Conservation (phyloP, 176 grass and related monocot species). For the Aechmea fasciata region DNA sequence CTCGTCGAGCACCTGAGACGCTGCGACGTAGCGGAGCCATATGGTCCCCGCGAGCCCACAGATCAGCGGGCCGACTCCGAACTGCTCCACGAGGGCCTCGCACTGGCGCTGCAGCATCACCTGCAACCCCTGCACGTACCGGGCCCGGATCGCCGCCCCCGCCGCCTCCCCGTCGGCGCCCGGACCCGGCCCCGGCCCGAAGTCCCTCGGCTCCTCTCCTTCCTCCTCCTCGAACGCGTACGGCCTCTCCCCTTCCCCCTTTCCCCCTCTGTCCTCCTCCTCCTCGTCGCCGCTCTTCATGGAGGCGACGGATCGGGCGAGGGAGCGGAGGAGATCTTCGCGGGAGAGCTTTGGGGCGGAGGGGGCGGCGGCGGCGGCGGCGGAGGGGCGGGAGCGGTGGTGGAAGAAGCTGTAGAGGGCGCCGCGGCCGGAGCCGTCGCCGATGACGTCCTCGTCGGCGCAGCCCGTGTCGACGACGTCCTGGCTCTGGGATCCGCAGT, state of each 20-base stretch:
- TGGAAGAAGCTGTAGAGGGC: conserved; percentile 18
- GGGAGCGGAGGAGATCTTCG: conserved; percentile 11
- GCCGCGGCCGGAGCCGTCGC: not conserved
- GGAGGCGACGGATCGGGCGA: conserved; percentile 5
- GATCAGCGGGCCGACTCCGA: conserved; percentile 46
- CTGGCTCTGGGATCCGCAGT: conserved; percentile 37
- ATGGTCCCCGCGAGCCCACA: conserved; percentile 36
- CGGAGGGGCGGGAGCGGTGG: conserved; percentile 1
- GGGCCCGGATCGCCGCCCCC: conserved; percentile 23
- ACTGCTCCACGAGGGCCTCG: conserved; percentile 56
- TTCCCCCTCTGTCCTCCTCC: not conserved
- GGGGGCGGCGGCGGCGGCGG: not conserved
- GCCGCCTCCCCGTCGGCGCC: conserved; percentile 18
- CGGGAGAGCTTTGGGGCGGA: conserved; percentile 11
- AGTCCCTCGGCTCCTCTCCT: conserved; percentile 33
- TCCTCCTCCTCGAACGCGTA: conserved; percentile 26
- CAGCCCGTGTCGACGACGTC: conserved; percentile 36
- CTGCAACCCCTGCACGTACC: conserved; percentile 64
- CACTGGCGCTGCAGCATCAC: conserved; percentile 60
- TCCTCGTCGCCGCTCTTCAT: not conserved
- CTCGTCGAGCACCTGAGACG: conserved; percentile 50
- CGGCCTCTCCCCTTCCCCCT: not conserved
- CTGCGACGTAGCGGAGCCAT: conserved; percentile 50
- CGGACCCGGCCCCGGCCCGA: not conserved
- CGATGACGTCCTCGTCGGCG: conserved; percentile 33